Conservation (phyloP, 2,329 filamentous ascomycete species). For the Pseudonectria foliicola region DNA sequence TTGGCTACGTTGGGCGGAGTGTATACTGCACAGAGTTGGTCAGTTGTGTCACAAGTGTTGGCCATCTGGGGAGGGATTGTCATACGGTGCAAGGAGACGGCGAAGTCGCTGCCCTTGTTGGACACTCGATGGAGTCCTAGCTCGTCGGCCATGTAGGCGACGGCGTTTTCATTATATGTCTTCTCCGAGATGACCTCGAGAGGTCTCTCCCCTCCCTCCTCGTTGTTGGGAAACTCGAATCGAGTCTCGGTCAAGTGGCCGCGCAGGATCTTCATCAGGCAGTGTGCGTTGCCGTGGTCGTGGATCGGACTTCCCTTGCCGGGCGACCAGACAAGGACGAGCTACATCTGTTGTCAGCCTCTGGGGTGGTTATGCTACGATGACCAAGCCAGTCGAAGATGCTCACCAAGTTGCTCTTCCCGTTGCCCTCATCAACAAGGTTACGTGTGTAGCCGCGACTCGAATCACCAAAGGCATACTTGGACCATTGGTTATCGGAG, state of each 20-base stretch:
- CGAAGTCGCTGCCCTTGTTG: constrained; percentile 68
- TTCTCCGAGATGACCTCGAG: constrained; percentile 61
- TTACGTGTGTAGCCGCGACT: constrained; percentile 76
- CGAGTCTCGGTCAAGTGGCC: constrained; percentile 75
- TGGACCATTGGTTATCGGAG: constrained; percentile 61
- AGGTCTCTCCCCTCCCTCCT: constrained; percentile 39
- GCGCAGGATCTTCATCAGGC: constrained; percentile 82
- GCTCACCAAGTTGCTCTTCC: constrained; percentile 64
- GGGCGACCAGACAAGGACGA: constrained; percentile 84
- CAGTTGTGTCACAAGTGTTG: constrained; percentile 27
- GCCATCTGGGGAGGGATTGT: constrained; percentile 11
- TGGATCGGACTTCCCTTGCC: constrained; percentile 80
- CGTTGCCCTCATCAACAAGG: constrained; percentile 83
- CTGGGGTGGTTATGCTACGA: not conserved
- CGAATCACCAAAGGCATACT: constrained; percentile 66
- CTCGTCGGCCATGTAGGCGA: constrained; percentile 88
- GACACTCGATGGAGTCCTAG: constrained; percentile 78
- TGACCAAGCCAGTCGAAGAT: constrained; percentile 1
- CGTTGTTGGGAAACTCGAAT: constrained; percentile 60
- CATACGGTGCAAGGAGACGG: constrained; percentile 73
- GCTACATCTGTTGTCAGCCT: constrained; percentile 38
- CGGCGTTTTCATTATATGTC: constrained; percentile 61
- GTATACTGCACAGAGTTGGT: constrained; percentile 50
- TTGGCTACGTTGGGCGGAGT: constrained; percentile 84
- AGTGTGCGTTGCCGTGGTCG: constrained; percentile 83